phyloP scores from a whole-genome alignment of 352 stramenopile species.

The Blastocystis sp. region DNA sequence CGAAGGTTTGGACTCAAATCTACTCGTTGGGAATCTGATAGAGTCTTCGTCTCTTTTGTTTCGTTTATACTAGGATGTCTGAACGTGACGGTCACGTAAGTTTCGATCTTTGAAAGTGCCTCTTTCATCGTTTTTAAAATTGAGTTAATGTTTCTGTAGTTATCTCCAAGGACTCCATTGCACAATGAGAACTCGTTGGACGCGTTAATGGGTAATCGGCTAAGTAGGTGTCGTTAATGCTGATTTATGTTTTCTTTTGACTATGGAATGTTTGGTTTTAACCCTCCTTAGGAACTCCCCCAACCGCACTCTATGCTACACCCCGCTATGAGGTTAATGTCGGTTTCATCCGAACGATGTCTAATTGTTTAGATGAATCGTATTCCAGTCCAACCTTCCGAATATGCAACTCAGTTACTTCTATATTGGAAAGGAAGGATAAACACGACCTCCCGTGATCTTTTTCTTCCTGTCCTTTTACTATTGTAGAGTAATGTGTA shows the following conservation, averaged over 20 bases:
- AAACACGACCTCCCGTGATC: not conserved
- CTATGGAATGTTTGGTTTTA: not conserved
- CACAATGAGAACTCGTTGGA: constrained; percentile 38
- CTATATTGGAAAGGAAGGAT: constrained; percentile 36
- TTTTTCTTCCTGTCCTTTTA: not conserved
- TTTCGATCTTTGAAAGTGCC: not conserved
- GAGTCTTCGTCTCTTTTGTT: too few species aligned
- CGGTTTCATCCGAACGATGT: too few species aligned
- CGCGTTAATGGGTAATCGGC: not conserved
- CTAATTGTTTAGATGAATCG: constrained; percentile 19
- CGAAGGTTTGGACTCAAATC: too few species aligned
- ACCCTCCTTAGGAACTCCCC: constrained; percentile 32
- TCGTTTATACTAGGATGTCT: not conserved
- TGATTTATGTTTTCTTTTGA: not conserved
- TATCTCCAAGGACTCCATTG: constrained; percentile 32
- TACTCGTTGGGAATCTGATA: too few species aligned
- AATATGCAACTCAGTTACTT: not conserved
- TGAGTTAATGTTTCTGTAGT: constrained; percentile 29
- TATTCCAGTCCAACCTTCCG: not conserved
- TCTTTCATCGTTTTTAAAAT: not conserved
- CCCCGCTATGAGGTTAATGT: constrained; percentile 31
- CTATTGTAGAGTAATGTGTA: not conserved
- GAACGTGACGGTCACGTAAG: not conserved
- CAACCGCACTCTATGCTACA: constrained; percentile 10
- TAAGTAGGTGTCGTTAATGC: constrained; percentile 16